phyloP scores from a whole-genome alignment of 2,329 filamentous ascomycete species.

The Zasmidium angulare region DNA sequence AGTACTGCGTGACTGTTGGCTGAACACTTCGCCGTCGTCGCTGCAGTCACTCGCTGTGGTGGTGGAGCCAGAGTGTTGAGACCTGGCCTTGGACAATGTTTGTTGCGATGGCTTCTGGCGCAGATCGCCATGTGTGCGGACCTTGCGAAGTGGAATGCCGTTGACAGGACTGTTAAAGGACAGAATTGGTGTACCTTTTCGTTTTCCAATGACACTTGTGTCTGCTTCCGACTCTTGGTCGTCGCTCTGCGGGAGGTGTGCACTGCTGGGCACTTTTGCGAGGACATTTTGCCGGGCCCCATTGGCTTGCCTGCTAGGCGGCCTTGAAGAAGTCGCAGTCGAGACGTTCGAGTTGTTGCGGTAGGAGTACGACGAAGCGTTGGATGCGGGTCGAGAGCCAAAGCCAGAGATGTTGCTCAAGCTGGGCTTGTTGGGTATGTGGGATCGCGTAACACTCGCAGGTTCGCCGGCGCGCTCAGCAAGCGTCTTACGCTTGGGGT shows the following conservation, averaged over 20 bases:
- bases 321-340: constrained; percentile 45
- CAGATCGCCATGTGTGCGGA: constrained; percentile 32
- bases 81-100: constrained; percentile 19
- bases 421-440: constrained; percentile 25
- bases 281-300: constrained; percentile 27
- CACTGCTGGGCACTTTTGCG: constrained; percentile 4
- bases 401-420: constrained; percentile 18
- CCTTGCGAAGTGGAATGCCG: constrained; percentile 31
- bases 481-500: constrained; percentile 53
- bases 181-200: constrained; percentile 47
- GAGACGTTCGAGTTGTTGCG: constrained; percentile 42
- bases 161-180: constrained; percentile 36
- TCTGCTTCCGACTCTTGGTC: constrained; percentile 41
- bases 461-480: constrained; percentile 49
- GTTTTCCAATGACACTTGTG: constrained; percentile 35
- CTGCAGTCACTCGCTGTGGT: constrained; percentile 21
- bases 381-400: constrained; percentile 21
- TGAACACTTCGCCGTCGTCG: constrained; percentile 20
- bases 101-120: constrained; percentile 19
- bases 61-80: constrained; percentile 31
- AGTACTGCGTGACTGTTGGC: constrained; percentile 22
- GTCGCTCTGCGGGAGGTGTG: constrained; percentile 13
- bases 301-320: constrained; percentile 44
- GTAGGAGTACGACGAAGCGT: constrained; percentile 42
- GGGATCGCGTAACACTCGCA: constrained; percentile 32